Conservation (phyloP, 495 filamentous ascomycete genomes). For the Hyaloscypha hepaticicola region DNA sequence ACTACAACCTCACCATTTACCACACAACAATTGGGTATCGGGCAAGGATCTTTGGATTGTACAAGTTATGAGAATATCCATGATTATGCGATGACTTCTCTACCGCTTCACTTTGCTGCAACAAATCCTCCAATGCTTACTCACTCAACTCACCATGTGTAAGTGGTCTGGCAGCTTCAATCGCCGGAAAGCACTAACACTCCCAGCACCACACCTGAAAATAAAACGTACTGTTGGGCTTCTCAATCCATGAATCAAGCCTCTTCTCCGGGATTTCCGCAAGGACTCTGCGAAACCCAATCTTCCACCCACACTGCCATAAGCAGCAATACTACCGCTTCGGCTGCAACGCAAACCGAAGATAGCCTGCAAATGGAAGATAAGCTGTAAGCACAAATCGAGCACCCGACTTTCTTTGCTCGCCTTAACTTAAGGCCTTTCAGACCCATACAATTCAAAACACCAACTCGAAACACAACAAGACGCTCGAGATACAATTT, state of each 20-base stretch:
- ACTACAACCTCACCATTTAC: background rate
- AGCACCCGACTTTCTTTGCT: background rate
- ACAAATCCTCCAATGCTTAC: background rate
- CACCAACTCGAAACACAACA: background rate
- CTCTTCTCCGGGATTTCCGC: background rate
- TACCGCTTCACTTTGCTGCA: background rate
- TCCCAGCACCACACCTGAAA: too few species aligned
- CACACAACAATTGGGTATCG: background rate
- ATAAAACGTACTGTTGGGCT: too few species aligned
- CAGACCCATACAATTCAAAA: background rate
- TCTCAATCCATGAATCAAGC: too few species aligned
- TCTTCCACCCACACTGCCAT: background rate
- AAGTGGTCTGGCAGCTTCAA: background rate
- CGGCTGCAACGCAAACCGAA: background rate
- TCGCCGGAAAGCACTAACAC: too few species aligned
- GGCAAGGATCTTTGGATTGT: background rate
- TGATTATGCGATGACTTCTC: background rate
- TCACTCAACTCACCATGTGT: background rate
- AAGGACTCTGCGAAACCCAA: background rate
- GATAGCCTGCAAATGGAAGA: background rate
- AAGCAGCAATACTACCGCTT: background rate
- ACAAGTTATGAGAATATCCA: background rate
- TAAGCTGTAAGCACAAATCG: background rate
- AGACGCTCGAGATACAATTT: background rate
- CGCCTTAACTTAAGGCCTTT: background rate